A percentile compares a stretch with the other conserved stretches of the same genome.
These are phyloP conservation scores for Trichosporon inkin DNA, from an alignment of 1,284 basidiomycete genomes.

Conservation along the genomic window DNA sequence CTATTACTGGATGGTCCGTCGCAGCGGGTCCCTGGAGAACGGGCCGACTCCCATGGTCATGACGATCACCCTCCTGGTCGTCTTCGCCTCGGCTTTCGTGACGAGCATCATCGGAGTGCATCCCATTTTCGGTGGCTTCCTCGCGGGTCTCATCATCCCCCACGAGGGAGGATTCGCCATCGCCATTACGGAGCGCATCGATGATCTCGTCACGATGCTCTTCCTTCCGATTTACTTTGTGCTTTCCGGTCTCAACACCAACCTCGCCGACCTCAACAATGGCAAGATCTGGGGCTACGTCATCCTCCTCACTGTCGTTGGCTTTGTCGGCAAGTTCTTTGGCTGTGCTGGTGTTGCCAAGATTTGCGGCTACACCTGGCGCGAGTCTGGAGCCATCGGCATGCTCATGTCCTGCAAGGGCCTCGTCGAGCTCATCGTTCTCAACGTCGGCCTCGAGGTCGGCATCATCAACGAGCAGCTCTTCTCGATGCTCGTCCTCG, in stretches of 20 bases:
- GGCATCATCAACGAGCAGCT: slow-evolving; percentile 67
- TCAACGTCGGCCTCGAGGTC: slow-evolving; percentile 80
- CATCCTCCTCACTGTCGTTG: slow-evolving; percentile 71
- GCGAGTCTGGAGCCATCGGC: slow-evolving; percentile 81
- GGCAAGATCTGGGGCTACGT: slow-evolving; percentile 81
- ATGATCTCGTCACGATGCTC: slow-evolving; percentile 64
- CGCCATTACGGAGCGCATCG: slow-evolving; percentile 67
- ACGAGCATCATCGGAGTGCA: slow-evolving; percentile 75
- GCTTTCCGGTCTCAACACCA: slow-evolving; percentile 74
- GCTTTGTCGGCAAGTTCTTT: slow-evolving; percentile 71
- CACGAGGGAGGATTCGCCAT: slow-evolving; percentile 81
- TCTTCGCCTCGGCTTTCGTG: slow-evolving; percentile 74
- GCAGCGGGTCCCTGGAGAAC: slow-evolving; percentile 70
- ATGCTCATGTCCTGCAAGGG: slow-evolving; percentile 92
- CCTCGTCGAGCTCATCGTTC: slow-evolving; percentile 79
- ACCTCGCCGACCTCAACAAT: slow-evolving; percentile 70
- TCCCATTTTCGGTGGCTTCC: slow-evolving; percentile 74
- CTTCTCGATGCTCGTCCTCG: slow-evolving; percentile 82
- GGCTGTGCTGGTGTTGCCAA: slow-evolving; percentile 65
- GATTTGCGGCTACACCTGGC: slow-evolving; percentile 63
- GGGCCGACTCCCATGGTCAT: slow-evolving; percentile 72
- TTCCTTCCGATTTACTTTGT: slow-evolving; percentile 84
- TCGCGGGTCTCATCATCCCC: slow-evolving; percentile 83
- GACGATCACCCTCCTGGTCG: slow-evolving; percentile 67
- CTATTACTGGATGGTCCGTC: slow-evolving; percentile 67